Base-by-base conservation (phyloP, 1,284 basidiomycete species). In the Trametes sp. region DNA sequence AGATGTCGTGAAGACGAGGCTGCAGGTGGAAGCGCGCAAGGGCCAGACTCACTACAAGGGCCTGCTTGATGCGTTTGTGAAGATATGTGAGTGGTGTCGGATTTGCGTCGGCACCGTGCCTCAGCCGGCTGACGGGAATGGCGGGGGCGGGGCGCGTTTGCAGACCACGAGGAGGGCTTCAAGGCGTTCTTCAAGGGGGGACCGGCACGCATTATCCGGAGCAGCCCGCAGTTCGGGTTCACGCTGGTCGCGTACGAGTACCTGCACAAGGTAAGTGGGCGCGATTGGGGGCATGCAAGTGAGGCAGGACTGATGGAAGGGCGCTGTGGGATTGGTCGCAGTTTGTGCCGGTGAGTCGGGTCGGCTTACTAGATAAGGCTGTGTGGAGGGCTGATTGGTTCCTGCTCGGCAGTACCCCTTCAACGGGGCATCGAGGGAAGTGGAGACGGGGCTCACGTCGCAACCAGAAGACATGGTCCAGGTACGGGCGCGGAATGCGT, bases 1-100 rank as follows among this genome's bases (percentile, higher is more conserved):
- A 88, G 97, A 99, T 77, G 98, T 99, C 63, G 94, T 98, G 77
- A 99, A 99, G 86, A 99, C 97, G n/a, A 89, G 97, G 60, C 81
- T 99, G 67, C 98, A 99, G 77, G 91, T 95, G n/a, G 98, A 99
- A 77, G 92, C 95, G 36, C 86, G 92, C 66, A 92, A 93, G 70
- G 98, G 97, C 19, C 89, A 99, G 77, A 94, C 95, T 5, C 83
- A 91, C 64, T 99, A 99, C 82, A 95, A 93, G 77, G 97, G 98
- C 52, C 80, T 98, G 51, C 76, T 82, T 16, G 96, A 99, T 78
- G 96, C 95, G 28, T 95, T 98, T 72, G 81, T 84, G 54, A 98
- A 93, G 77, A 98, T 99, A 67, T 89, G 92, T 90, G 74, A 66
- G 76, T n/a, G n/a, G n/a, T 64, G 50, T 57, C 70, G 58, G 26